These are phyloP conservation scores for Podospora bellae-mahoneyi DNA, from an alignment of 495 filamentous ascomycete species.

Conservation along the genomic window DNA sequence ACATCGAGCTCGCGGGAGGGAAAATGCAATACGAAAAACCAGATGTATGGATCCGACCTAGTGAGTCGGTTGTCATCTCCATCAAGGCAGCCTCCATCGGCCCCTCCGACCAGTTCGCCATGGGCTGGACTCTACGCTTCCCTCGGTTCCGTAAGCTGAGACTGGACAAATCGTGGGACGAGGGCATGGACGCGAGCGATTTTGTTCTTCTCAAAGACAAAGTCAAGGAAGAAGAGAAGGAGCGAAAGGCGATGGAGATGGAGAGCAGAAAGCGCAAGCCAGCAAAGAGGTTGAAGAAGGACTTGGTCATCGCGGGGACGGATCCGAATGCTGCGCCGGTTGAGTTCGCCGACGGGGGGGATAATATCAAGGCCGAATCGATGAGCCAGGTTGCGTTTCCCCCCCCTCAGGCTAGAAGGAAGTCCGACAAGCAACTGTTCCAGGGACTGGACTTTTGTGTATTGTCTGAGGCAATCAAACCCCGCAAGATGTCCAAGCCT, in stretches of 20 bases:
- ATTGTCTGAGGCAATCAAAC: slow-evolving; percentile 42
- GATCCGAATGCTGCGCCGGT: slow-evolving; percentile 32
- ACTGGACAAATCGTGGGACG: slow-evolving; percentile 78
- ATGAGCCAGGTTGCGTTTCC: background rate
- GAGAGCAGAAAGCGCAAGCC: slow-evolving; percentile 67
- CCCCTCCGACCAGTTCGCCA: slow-evolving; percentile 71
- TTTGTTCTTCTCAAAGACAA: slow-evolving; percentile 69
- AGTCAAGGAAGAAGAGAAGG: slow-evolving; percentile 64
- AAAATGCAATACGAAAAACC: slow-evolving; percentile 70
- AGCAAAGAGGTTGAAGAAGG: slow-evolving; percentile 61
- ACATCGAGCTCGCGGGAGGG: slow-evolving; percentile 78
- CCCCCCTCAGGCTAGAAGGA: slow-evolving; percentile 3
- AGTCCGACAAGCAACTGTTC: slow-evolving; percentile 51
- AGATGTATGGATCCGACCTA: slow-evolving; percentile 90
- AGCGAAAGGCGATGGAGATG: slow-evolving; percentile 75
- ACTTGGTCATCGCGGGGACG: slow-evolving; percentile 69
- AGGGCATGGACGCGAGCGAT: slow-evolving; percentile 70
- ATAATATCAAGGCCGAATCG: background rate
- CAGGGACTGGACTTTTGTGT: slow-evolving; percentile 74
- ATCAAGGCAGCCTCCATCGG: slow-evolving; percentile 86
- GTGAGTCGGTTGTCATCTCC: slow-evolving; percentile 79
- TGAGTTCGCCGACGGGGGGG: background rate
- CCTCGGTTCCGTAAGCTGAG: slow-evolving; percentile 84
- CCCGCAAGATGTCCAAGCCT: slow-evolving; percentile 66
- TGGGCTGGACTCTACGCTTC: slow-evolving; percentile 78